Evolutionary conservation across 495 filamentous ascomycete genomes (phyloP), one percentile per base, ranked within the genome.

Genomic region (Aspergillus taichungensis): DNA sequence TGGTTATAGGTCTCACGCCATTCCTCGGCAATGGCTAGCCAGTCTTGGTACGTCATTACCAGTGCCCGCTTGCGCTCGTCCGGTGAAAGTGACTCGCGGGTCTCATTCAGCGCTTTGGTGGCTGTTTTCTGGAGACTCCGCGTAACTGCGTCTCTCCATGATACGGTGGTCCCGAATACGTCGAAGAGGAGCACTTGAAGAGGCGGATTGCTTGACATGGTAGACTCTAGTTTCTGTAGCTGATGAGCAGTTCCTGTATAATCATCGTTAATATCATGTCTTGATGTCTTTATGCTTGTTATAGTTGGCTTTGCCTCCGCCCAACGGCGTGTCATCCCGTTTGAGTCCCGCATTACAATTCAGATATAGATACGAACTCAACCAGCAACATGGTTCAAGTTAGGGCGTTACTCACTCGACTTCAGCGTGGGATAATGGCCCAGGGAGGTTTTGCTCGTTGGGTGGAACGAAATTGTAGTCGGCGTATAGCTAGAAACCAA

Each of bases 141-240:
- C 4, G 18, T 24, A 4, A 24, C 62, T 66, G 41, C 84, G 76
- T 81, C 84, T 87, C 66, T 86, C 70, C 24, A 90, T 85, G 42
- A 81, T 24, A 24, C 2, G 18, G 18, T 74, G 5, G 86, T 90
- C 50, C 87, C 87, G 65, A 91, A 91, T 54, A 84, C 56, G 41
- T 82, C 78, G 59, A 82, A 81, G 49, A 82, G 66, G n/a, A 82
- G 59, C 11, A 65, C 71, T 44, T 62, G 53, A 8, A 72, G 72
- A 6, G 57, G 59, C 24, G 61, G 40, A 32, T 42, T 45, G 29
- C 54, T 46, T 24, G 61, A 46, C 68, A 71, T 72, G 24, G 29
- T 47, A 27, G 34, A 37, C 37, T 44, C 30, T 30, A 9, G 37
- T 14, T 13, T 32, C 13, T 40, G n/a, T 40, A 34, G 33, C 39